Base-by-base conservation (phyloP, 164 flowering plant genomes). In the grape (Vitis vinifera) region DNA sequence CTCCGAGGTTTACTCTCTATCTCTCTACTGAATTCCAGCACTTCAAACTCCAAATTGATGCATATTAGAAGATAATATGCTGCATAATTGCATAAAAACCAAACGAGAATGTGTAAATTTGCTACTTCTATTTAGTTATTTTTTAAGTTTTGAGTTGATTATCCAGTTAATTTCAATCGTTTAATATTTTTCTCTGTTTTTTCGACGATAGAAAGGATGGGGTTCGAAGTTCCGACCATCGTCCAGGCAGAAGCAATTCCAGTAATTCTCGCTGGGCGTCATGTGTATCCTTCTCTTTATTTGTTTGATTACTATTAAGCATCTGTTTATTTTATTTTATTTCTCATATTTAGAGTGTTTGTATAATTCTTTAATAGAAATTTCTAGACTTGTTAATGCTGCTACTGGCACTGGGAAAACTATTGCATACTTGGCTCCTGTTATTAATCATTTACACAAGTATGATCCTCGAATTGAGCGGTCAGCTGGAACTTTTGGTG, bases 351-450 rank as follows among this genome's bases (percentile, higher is more conserved):
- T 19, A 14, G 8, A 19, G 4, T 53, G 31, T 31, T 76, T 71
- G 51, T 37, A 4, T 16, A 8, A 63, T 74, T 72, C 74, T 70
- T 76, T 73, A 57, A 72, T 59, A 29, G 55, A 14, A 60, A 48
- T 57, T 48, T 73, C 2, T 64, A 94, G 97, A 74, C 95, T 94
- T 63, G 97, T 94, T 47, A 94, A 90, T 80, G 97, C 98, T 12
- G 88, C 92, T 10, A 94, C 99, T 29, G 98, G 99, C 8, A 88
- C 95, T 49, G 99, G 99, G 17, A 94, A 94, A 79, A 95, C 99
- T 1, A 77, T 93, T 51, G 86, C 84, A 0, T 95, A 95, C 77
- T 81, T 95, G 66, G 98, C 94, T 71, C 99, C 98, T 0, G 78
- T 95, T 29, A 84, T 95, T 79, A 89, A 95, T 79, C 86, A 79